Conservation (phyloP, 352 stramenopile species). For the Thalassiosira exigua region DNA sequence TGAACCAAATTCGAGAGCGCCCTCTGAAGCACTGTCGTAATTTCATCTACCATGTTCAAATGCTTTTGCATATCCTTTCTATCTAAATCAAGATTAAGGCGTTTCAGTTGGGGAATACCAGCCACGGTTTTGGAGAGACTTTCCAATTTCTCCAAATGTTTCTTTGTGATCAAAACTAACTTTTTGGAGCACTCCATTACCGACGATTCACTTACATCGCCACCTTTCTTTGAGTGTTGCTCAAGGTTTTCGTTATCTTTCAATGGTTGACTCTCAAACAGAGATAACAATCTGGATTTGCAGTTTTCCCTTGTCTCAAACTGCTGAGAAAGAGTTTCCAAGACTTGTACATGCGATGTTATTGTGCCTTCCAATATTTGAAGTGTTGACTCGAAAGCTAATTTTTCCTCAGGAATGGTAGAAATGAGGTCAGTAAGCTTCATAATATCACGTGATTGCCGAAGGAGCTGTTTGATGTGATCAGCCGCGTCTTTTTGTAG, state of each 20-base stretch:
- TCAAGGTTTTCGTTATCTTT: constrained; percentile 9
- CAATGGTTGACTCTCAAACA: constrained; percentile 11
- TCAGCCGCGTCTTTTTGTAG: constrained; percentile 22
- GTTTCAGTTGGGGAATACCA: constrained; percentile 19
- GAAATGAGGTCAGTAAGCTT: constrained; percentile 23
- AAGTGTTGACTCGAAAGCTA: constrained; percentile 34
- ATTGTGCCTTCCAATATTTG: constrained; percentile 31
- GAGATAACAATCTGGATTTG: constrained; percentile 15
- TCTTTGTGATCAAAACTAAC: constrained; percentile 10
- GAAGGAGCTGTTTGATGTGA: constrained; percentile 20
- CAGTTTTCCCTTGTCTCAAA: constrained; percentile 15
- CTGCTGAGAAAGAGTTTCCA: constrained; percentile 18
- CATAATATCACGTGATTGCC: constrained; percentile 9
- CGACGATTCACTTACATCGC: constrained; percentile 1
- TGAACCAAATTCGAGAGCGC: constrained; percentile 17
- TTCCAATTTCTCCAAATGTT: constrained; percentile 33
- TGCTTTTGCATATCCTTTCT: constrained; percentile 26
- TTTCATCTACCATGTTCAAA: constrained; percentile 30
- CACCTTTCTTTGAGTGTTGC: too few species aligned
- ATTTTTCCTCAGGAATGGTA: constrained; percentile 25
- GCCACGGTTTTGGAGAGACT: constrained; percentile 23
- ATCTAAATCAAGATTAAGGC: constrained; percentile 3
- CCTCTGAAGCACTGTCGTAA: constrained; percentile 24
- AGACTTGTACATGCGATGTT: constrained; percentile 19
- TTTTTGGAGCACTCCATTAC: constrained; percentile 10